Conservation (phyloP, 2,329 filamentous ascomycete species). For the Beauveria rudraprayagi region DNA sequence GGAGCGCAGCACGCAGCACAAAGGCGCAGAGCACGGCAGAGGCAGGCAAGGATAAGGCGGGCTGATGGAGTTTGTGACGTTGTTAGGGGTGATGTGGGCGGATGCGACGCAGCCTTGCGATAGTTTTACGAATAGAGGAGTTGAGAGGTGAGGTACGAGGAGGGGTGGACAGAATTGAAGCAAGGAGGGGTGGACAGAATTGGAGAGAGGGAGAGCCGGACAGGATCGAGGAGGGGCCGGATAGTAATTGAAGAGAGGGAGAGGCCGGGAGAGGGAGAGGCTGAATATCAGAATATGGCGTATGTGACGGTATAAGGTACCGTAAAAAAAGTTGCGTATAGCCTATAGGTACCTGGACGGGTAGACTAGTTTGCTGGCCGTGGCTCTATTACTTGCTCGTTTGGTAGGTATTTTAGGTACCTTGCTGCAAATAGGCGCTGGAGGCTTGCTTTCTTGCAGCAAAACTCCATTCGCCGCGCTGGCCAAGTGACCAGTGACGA, state of each 20-base stretch:
- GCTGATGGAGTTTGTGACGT: constrained; percentile 23
- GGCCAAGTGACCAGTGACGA: background rate
- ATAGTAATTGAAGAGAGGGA: background rate
- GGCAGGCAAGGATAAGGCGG: constrained; percentile 11
- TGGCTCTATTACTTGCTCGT: too few species aligned
- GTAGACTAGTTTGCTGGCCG: too few species aligned
- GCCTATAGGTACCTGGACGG: too few species aligned
- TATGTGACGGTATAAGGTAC: too few species aligned
- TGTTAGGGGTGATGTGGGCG: constrained; percentile 26
- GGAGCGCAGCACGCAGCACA: constrained; percentile 1
- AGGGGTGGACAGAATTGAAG: background rate
- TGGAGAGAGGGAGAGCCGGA: background rate
- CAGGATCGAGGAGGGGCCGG: background rate
- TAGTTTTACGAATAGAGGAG: too few species aligned
- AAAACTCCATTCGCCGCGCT: too few species aligned
- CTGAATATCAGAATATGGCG: too few species aligned
- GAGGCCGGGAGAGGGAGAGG: background rate
- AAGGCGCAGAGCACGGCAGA: background rate
- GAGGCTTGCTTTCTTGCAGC: background rate
- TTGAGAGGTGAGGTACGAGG: background rate
- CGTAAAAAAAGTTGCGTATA: too few species aligned
- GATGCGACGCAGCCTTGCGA: constrained; percentile 10
- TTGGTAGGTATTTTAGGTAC: too few species aligned
- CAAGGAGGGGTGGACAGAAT: too few species aligned
- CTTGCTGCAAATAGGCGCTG: background rate